phyloP scores from a whole-genome alignment of 2,329 filamentous ascomycete genomes.

The Macrophomina tecta region DNA sequence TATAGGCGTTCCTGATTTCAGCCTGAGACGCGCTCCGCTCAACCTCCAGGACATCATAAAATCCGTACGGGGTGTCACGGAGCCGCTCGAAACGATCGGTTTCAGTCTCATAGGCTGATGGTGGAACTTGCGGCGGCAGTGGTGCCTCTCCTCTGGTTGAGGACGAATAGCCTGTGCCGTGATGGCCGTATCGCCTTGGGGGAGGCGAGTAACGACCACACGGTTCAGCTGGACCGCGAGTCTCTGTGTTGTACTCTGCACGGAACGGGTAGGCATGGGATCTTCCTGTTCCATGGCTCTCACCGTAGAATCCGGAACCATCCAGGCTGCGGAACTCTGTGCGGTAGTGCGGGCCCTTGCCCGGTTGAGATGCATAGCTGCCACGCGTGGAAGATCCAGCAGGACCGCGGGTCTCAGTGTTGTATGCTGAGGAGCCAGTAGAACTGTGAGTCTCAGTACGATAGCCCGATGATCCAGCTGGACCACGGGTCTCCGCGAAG shows the following conservation, averaged over 20 bases:
- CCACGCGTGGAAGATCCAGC: too few species aligned
- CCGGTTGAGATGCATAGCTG: too few species aligned
- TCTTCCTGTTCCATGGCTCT: too few species aligned
- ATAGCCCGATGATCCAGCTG: not conserved
- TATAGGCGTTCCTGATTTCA: conserved; percentile 7
- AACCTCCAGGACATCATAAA: conserved; percentile 2
- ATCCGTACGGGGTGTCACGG: not conserved
- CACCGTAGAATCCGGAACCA: too few species aligned
- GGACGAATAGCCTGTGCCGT: not conserved
- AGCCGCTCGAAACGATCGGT: not conserved
- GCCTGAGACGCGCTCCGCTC: not conserved
- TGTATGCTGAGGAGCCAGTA: not conserved
- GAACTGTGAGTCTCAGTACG: not conserved
- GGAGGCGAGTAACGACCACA: not conserved
- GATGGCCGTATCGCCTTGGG: not conserved
- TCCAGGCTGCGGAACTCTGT: too few species aligned
- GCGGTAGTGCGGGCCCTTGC: too few species aligned
- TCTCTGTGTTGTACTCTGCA: not conserved
- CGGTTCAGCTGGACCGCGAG: not conserved
- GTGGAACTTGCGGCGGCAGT: not conserved
- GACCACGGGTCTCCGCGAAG: not conserved
- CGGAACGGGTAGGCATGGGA: too few species aligned
- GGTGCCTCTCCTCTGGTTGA: not conserved
- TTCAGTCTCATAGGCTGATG: not conserved
- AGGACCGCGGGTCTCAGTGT: not conserved